phyloP scores from a whole-genome alignment of 2,329 filamentous ascomycete species.

The Aspergillus bombycis region DNA sequence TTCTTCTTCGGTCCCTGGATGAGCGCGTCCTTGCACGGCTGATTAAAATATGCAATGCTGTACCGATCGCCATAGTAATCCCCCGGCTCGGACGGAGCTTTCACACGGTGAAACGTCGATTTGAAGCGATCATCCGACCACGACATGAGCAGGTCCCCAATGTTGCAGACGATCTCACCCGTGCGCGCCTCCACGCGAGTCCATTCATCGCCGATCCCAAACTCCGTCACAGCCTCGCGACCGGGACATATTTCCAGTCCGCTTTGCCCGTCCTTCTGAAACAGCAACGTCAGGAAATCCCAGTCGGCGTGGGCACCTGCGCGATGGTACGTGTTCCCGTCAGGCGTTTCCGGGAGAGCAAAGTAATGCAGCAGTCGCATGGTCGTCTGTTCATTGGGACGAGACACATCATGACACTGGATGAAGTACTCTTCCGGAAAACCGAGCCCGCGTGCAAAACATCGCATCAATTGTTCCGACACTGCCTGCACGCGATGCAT shows the following conservation, averaged over 20 bases:
- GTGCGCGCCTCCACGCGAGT: conserved; percentile 62
- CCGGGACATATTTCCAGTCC: conserved; percentile 69
- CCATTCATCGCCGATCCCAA: conserved; percentile 63
- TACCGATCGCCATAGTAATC: conserved; percentile 64
- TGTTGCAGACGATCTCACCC: conserved; percentile 65
- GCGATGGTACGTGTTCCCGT: conserved; percentile 54
- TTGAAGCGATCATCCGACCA: conserved; percentile 71
- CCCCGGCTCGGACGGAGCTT: conserved; percentile 58
- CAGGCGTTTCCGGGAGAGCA: conserved; percentile 42
- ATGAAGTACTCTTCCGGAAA: conserved; percentile 62
- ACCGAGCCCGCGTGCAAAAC: conserved; percentile 59
- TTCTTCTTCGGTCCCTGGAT: conserved; percentile 66
- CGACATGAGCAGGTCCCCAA: conserved; percentile 68
- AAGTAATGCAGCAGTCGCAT: conserved; percentile 63
- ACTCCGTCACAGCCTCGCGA: conserved; percentile 62
- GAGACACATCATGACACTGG: conserved; percentile 54
- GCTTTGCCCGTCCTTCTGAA: conserved; percentile 63
- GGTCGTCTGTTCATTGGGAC: conserved; percentile 58
- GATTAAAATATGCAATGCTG: conserved; percentile 69
- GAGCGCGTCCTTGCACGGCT: conserved; percentile 60
- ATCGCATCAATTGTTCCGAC: conserved; percentile 47
- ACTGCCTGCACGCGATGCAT: conserved; percentile 59
- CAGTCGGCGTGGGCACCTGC: conserved; percentile 68
- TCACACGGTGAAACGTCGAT: conserved; percentile 67
- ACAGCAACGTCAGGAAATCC: conserved; percentile 65